phyloP scores from a whole-genome alignment of 805 yeast genomes.

The Candida krabiensis region DNA sequence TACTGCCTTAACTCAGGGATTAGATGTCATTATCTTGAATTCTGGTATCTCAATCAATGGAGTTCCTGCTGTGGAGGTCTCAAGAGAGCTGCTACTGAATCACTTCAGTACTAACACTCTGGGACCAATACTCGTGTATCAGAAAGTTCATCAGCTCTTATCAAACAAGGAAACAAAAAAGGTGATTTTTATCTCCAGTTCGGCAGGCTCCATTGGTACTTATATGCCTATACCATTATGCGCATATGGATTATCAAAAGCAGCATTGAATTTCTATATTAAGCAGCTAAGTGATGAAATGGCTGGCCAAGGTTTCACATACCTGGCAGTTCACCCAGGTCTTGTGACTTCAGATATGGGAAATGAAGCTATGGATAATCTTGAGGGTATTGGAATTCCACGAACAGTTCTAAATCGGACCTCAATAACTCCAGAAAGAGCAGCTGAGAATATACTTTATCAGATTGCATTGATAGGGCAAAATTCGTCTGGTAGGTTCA shows the following conservation, averaged over 20 bases:
- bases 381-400: too few species aligned
- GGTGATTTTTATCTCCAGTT: constrained; percentile 3
- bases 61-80: neutral
- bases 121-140: constrained; percentile 7
- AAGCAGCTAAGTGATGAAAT: constrained; percentile 30
- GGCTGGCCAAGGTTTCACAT: constrained; percentile 30
- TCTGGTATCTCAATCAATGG: constrained; percentile 3
- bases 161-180: constrained; percentile 3
- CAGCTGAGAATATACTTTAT: too few species aligned
- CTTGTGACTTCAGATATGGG: too few species aligned
- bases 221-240: neutral
- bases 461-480: too few species aligned
- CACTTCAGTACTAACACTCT: constrained; percentile 4
- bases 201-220: neutral
- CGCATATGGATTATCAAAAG: constrained; percentile 23
- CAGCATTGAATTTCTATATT: constrained; percentile 36
- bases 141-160: constrained; percentile 1
- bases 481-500: too few species aligned
- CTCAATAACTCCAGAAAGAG: too few species aligned
- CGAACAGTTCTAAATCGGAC: too few species aligned
- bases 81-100: neutral
- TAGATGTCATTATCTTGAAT: constrained; percentile 7
- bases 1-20: constrained; percentile 2
- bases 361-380: too few species aligned
- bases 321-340: constrained; percentile 35